Conservation (phyloP, 805 yeast species). For the Myxozyma melibiosi region DNA sequence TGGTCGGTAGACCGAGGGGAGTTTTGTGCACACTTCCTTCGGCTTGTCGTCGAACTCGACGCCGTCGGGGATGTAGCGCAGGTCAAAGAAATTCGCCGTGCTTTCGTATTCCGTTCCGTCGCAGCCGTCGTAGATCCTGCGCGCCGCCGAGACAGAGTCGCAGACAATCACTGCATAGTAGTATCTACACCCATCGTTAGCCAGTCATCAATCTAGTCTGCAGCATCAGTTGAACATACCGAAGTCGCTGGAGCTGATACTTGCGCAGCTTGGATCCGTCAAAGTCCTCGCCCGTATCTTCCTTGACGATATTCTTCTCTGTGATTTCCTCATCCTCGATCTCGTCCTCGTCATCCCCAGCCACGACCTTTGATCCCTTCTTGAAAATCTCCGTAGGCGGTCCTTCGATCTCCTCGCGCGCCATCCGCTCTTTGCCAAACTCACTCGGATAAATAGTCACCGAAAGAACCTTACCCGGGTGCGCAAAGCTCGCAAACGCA, state of each 20-base stretch:
- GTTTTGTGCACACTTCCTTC: conserved; percentile 67
- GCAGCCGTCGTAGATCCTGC: conserved; percentile 76
- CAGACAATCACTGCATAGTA: conserved; percentile 90
- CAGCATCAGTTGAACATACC: conserved; percentile 41
- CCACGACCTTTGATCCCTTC: conserved; percentile 37
- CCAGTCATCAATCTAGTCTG: no score
- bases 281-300: conserved; percentile 83
- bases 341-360: conserved; percentile 45
- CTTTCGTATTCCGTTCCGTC: conserved; percentile 96
- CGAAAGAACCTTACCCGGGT: conserved; percentile 66
- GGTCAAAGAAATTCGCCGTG: conserved; percentile 90
- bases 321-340: conserved; percentile 53
- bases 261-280: conserved; percentile 81
- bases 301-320: conserved; percentile 72
- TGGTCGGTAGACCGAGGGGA: conserved; percentile 83
- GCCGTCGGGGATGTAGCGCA: conserved; percentile 90
- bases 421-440: conserved; percentile 90
- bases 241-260: conserved; percentile 87
- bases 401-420: conserved; percentile 84
- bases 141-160: conserved; percentile 71
- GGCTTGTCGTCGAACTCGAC: conserved; percentile 83
- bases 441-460: conserved; percentile 84
- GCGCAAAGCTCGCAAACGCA: conserved; percentile 78
- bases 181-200: conserved; percentile 45
- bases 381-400: conserved; percentile 83